Conservation (phyloP, 2,329 filamentous ascomycete genomes). For the Venturia asperata region DNA sequence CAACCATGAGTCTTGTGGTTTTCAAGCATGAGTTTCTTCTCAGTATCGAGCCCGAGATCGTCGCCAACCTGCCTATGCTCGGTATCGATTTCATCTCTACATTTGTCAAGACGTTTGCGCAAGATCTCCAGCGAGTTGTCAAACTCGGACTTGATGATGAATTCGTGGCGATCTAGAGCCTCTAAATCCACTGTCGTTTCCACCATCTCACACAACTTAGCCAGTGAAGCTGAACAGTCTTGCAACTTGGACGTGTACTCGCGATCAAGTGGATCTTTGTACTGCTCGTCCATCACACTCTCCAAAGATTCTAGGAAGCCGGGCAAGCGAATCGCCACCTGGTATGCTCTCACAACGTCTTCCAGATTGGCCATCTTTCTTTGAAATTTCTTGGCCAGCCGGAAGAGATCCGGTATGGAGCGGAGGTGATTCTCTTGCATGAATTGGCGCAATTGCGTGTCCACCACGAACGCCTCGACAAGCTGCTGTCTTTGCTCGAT, state of each 20-base stretch:
- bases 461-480: slow-evolving; percentile 87
- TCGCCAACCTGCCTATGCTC: slow-evolving; percentile 71
- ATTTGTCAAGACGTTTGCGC: slow-evolving; percentile 78
- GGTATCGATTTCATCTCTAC: slow-evolving; percentile 72
- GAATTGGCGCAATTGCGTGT: slow-evolving; percentile 87
- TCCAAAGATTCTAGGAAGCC: slow-evolving; percentile 85
- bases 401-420: slow-evolving; percentile 88
- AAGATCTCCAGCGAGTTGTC: slow-evolving; percentile 85
- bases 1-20: slow-evolving; percentile 94
- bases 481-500: slow-evolving; percentile 90
- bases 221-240: slow-evolving; percentile 68
- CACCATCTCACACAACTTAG: slow-evolving; percentile 92
- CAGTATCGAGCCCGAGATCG: slow-evolving; percentile 84
- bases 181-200: slow-evolving; percentile 96
- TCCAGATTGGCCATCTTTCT: slow-evolving; percentile 84
- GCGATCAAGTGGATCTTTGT: slow-evolving; percentile 76
- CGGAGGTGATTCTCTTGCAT: slow-evolving; percentile 95
- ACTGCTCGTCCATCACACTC: slow-evolving; percentile 89
- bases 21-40: slow-evolving; percentile 97
- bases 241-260: slow-evolving; percentile 70
- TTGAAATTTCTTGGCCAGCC: slow-evolving; percentile 91
- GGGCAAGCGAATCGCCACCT: slow-evolving; percentile 85
- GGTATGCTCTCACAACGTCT: slow-evolving; percentile 91
- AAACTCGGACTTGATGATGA: slow-evolving; percentile 98
- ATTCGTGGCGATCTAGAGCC: slow-evolving; percentile 92